Base-by-base conservation (phyloP, 176 grass and related monocot species). In the Dactylis glomerata region DNA sequence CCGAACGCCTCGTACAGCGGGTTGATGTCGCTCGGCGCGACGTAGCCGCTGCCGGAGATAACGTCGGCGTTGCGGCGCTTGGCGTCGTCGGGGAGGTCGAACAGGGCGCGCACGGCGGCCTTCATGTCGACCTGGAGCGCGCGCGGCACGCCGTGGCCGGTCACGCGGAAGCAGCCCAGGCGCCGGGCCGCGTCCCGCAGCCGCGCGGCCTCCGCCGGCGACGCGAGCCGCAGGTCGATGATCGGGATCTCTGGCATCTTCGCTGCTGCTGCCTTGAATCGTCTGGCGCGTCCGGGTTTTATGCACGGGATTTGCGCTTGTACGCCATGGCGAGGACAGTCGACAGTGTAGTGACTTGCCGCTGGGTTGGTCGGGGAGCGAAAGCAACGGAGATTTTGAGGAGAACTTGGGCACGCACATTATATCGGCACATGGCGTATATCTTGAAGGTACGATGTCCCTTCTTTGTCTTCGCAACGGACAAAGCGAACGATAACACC, bases 1-100 rank as follows among this genome's bases (percentile, higher is more conserved):
- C 87, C 79, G 50, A 92, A 81, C 64, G 93, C 44, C 83, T 92
- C 90, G n/a, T 92, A 92, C 23, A 95, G 86, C 8, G 90, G 93
- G 72, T 90, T 92, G 47, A 46, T 59, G n/a, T 65, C 14, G 84
- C 82, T 84, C 54, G 90, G 90, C n/a, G 62, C 75, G 44, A 88
- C 31, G 68, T 95, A 95, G 33, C 93, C 93, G 70, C 93, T 95
- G 37, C 87, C 90, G 41, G 83, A 17, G 67, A 92, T 92, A 82
- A 88, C 52, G 68, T 95, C 83, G 19, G 52, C 9, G 56, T 92
- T 95, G 54, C 85, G 90, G 63, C 75, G 86, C 80, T 92, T 95
- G 86, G 89, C 75, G 44, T 90, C 76, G 73, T 77, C 82, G 67
- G 93, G 90, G 61, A 95, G 90, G 61, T 95, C 85, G 90, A 92